A percentile compares a stretch with the other conserved stretches of the same genome.
Evolutionary conservation across 2,329 filamentous ascomycete genomes (phyloP).

Genomic region (Claviceps maximensis): DNA sequence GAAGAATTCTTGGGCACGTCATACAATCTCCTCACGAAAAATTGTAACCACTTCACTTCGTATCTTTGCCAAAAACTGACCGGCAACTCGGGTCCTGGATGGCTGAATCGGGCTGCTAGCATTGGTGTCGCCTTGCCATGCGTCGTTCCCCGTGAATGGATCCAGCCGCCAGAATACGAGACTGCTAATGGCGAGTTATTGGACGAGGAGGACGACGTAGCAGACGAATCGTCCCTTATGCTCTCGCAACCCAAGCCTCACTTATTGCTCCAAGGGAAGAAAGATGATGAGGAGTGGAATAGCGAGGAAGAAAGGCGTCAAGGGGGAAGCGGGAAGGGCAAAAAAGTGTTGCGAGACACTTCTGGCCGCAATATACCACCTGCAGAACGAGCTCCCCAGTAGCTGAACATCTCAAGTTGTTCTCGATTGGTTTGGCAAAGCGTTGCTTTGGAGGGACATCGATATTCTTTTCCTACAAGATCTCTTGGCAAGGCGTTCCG

Average conservation of each 20-base stretch:
- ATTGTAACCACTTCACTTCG: constrained; percentile 82
- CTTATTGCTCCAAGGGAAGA: constrained; percentile 16
- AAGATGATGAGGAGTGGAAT: constrained; percentile 24
- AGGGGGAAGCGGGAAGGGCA: constrained; percentile 29
- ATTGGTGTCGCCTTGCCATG: constrained; percentile 73
- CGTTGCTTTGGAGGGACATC: not conserved
- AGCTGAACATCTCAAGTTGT: not conserved
- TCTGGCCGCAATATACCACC: constrained; percentile 38
- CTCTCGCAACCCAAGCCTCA: constrained; percentile 28
- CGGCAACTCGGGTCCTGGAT: constrained; percentile 53
- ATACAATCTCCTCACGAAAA: constrained; percentile 71
- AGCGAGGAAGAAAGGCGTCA: constrained; percentile 31
- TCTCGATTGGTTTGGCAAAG: constrained; percentile 4
- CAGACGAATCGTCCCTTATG: constrained; percentile 46
- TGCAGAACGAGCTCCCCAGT: constrained; percentile 36
- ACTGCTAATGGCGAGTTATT: constrained; percentile 58
- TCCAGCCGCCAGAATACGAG: constrained; percentile 64
- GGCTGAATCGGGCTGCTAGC: constrained; percentile 74
- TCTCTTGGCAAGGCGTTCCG: constrained; percentile 5
- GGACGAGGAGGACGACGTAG: constrained; percentile 36
- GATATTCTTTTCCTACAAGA: not conserved
- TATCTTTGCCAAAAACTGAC: constrained; percentile 64
- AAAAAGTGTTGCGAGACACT: constrained; percentile 32
- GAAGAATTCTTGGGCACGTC: constrained; percentile 60
- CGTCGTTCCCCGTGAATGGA: constrained; percentile 71